phyloP scores from a whole-genome alignment of 2,329 filamentous ascomycete genomes.

The Aspergillus bombycis region DNA sequence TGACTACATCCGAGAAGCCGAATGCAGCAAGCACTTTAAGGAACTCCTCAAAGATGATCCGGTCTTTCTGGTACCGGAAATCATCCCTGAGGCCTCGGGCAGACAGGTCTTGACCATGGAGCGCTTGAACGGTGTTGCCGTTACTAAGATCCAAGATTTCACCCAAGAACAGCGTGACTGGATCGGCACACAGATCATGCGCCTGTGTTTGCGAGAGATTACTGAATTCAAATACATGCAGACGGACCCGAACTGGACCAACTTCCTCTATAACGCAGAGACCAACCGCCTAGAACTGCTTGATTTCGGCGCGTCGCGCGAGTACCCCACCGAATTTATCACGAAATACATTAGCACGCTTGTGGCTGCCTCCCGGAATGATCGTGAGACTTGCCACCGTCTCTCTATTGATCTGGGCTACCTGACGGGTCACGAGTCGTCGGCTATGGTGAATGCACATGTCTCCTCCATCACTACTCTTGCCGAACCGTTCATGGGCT shows the following conservation, averaged over 20 bases:
- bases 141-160: slow-evolving; percentile 77
- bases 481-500: slow-evolving; percentile 82
- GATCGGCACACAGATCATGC: slow-evolving; percentile 92
- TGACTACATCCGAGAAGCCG: slow-evolving; percentile 87
- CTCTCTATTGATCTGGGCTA: slow-evolving; percentile 83
- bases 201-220: slow-evolving; percentile 89
- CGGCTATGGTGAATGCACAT: slow-evolving; percentile 86
- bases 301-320: slow-evolving; percentile 91
- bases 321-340: slow-evolving; percentile 80
- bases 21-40: slow-evolving; percentile 75
- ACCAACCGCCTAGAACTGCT: slow-evolving; percentile 80
- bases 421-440: slow-evolving; percentile 85
- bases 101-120: slow-evolving; percentile 91
- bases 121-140: slow-evolving; percentile 81
- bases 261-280: slow-evolving; percentile 84
- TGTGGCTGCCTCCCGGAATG: slow-evolving; percentile 73
- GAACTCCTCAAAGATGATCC: slow-evolving; percentile 76
- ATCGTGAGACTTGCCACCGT: slow-evolving; percentile 65
- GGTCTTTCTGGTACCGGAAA: slow-evolving; percentile 77
- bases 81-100: slow-evolving; percentile 78
- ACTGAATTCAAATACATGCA: slow-evolving; percentile 98
- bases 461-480: slow-evolving; percentile 85
- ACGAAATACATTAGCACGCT: slow-evolving; percentile 78
- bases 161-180: slow-evolving; percentile 86
- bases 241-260: slow-evolving; percentile 99